These are phyloP conservation scores for Tylopilus cervinicoccineus DNA, from an alignment of 768 basidiomycete species.

Conservation along the genomic window DNA sequence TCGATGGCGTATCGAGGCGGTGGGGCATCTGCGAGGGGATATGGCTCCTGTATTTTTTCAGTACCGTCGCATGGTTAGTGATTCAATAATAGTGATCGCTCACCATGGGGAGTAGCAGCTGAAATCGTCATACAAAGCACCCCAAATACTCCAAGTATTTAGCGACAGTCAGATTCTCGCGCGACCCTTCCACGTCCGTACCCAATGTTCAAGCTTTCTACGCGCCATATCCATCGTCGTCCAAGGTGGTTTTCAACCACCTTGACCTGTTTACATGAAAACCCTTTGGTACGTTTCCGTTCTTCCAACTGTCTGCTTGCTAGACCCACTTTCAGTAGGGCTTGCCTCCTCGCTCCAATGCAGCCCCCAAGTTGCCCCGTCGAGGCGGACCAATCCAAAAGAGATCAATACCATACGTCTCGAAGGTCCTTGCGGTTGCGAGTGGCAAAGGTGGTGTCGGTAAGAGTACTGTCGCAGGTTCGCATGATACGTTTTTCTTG, in stretches of 20 bases:
- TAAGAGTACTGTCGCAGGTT: slow-evolving; percentile 91
- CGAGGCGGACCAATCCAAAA: slow-evolving; percentile 51
- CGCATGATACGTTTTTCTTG: slow-evolving; percentile 11
- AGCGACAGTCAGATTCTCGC: no score
- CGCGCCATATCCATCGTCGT: not conserved
- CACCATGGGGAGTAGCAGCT: slow-evolving; percentile 7
- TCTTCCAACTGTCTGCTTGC: not conserved
- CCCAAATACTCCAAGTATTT: no score
- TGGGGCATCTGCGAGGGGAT: slow-evolving; percentile 52
- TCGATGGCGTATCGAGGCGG: slow-evolving; percentile 62
- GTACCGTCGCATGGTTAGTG: not conserved
- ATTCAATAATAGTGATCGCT: not conserved
- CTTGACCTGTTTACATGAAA: slow-evolving; percentile 39
- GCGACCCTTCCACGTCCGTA: no score
- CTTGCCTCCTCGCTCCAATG: slow-evolving; percentile 30
- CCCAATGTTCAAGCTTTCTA: slow-evolving; percentile 12
- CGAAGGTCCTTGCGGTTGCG: slow-evolving; percentile 78
- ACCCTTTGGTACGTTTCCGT: slow-evolving; percentile 46
- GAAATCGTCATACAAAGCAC: not conserved
- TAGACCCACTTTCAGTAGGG: slow-evolving; percentile 28
- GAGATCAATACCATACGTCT: slow-evolving; percentile 65
- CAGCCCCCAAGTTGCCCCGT: slow-evolving; percentile 59
- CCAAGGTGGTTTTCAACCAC: slow-evolving; percentile 18
- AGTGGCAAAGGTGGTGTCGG: slow-evolving; percentile 97
- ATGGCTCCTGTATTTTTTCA: slow-evolving; percentile 39